Evolutionary conservation across 2,329 filamentous ascomycete genomes (phyloP).

Genomic region (Neofusicoccum umdonicola): DNA sequence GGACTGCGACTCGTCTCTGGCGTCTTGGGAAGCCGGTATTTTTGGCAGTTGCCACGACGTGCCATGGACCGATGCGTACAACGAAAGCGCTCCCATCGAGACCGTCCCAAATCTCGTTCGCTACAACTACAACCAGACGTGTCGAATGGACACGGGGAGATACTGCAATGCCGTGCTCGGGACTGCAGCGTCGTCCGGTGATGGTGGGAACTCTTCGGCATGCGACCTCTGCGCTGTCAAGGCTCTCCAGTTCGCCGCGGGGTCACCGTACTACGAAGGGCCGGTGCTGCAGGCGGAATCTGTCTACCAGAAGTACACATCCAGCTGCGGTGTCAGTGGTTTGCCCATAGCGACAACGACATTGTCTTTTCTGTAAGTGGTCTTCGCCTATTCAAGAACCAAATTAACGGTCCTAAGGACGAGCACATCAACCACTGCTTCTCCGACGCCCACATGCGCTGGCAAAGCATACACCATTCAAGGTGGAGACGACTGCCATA

Average conservation of each 20-base stretch:
- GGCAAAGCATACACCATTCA: neutral
- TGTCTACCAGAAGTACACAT: neutral
- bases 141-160: neutral
- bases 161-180: neutral
- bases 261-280: neutral
- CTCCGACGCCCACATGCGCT: neutral
- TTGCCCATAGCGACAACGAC: neutral
- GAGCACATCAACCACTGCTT: neutral
- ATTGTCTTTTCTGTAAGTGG: neutral
- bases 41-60: neutral
- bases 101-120: neutral
- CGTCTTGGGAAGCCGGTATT: neutral
- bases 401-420: neutral
- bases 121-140: neutral
- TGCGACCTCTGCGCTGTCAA: neutral
- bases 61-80: neutral
- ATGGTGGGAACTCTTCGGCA: neutral
- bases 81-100: neutral
- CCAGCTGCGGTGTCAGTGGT: neutral
- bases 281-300: neutral
- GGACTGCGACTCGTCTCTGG: neutral
- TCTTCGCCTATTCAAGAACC: neutral
- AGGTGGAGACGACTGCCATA: neutral
- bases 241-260: neutral
- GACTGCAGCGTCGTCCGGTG: neutral